Conservation (phyloP, 2,329 filamentous ascomycete genomes). For the Neofusicoccum kwambonambiense region DNA sequence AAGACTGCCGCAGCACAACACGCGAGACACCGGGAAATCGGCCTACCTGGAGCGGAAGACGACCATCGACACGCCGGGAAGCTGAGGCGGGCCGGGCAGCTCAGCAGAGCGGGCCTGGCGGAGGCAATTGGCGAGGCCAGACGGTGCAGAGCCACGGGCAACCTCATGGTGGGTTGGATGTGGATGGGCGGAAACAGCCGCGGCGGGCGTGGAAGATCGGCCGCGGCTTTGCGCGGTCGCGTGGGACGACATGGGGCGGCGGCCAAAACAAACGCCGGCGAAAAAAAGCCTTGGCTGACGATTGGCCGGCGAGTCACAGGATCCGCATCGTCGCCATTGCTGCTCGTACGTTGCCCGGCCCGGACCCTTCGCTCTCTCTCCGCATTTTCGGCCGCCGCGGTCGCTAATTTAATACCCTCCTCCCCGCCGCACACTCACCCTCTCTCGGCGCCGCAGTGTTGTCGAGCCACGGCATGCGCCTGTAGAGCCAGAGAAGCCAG, state of each 20-base stretch:
- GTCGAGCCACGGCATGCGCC: not conserved
- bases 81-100: not conserved
- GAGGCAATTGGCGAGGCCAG: not conserved
- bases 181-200: constrained; percentile 1
- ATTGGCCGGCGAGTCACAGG: not conserved
- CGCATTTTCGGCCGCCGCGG: not conserved
- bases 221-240: not conserved
- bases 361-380: constrained; percentile 2
- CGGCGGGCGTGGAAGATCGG: constrained; percentile 2
- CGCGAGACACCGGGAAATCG: not conserved
- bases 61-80: not conserved
- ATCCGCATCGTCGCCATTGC: not conserved
- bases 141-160: constrained; percentile 8
- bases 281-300: constrained; percentile 18
- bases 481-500: not conserved
- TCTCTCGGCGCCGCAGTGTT: not conserved
- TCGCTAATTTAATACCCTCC: not conserved
- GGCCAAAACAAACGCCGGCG: constrained; percentile 10
- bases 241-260: constrained; percentile 1
- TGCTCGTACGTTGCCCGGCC: not conserved
- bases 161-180: constrained; percentile 1
- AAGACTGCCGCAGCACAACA: not conserved
- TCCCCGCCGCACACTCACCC: not conserved
- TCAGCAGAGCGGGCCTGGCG: not conserved
- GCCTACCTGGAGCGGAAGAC: constrained; percentile 8